Percentiles rank a stretch among this genome's conserved stretches.
Evolutionary conservation across 805 yeast genomes (phyloP).

Genomic region (Zygosaccharomyces siamensis): DNA sequence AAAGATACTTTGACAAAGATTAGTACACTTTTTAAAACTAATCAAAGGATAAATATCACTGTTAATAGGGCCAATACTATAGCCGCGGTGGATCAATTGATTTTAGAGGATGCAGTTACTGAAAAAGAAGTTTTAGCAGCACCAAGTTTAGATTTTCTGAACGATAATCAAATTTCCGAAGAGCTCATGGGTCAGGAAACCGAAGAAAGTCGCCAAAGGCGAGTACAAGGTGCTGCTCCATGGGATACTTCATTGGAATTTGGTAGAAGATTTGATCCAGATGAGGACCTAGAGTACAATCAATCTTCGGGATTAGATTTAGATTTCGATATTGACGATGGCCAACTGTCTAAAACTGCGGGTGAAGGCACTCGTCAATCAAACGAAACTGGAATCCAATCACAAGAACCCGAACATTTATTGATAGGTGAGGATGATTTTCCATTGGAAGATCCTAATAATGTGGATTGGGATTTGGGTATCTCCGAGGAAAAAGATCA

Average conservation of each 20-base stretch:
- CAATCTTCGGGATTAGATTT: slow-evolving; percentile 27
- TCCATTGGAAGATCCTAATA: slow-evolving; percentile 22
- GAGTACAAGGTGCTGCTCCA: slow-evolving; percentile 32
- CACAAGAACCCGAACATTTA: slow-evolving; percentile 8
- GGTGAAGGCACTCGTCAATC: slow-evolving; percentile 27
- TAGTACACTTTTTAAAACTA: slow-evolving; percentile 57
- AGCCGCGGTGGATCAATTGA: slow-evolving; percentile 53
- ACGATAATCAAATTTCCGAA: slow-evolving; percentile 14
- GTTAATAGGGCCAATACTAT: slow-evolving; percentile 58
- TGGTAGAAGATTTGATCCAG: slow-evolving; percentile 28
- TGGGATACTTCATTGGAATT: slow-evolving; percentile 33
- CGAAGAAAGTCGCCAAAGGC: slow-evolving; percentile 23
- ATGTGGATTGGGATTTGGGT: slow-evolving; percentile 30
- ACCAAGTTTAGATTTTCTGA: slow-evolving; percentile 45
- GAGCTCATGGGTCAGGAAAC: slow-evolving; percentile 14
- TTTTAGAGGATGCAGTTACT: slow-evolving; percentile 73
- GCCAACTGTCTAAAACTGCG: slow-evolving; percentile 18
- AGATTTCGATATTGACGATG: slow-evolving; percentile 34
- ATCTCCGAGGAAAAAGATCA: slow-evolving; percentile 17
- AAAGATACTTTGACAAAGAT: slow-evolving; percentile 67
- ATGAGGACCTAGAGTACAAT: slow-evolving; percentile 20
- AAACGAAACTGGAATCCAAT: not conserved
- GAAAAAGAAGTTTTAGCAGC: slow-evolving; percentile 68
- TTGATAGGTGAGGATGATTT: slow-evolving; percentile 26
- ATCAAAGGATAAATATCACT: slow-evolving; percentile 46